A percentile compares a stretch with the other conserved stretches of the same genome.
phyloP scores from a whole-genome alignment of 2,329 filamentous ascomycete species.

The Cercospora janseana region DNA sequence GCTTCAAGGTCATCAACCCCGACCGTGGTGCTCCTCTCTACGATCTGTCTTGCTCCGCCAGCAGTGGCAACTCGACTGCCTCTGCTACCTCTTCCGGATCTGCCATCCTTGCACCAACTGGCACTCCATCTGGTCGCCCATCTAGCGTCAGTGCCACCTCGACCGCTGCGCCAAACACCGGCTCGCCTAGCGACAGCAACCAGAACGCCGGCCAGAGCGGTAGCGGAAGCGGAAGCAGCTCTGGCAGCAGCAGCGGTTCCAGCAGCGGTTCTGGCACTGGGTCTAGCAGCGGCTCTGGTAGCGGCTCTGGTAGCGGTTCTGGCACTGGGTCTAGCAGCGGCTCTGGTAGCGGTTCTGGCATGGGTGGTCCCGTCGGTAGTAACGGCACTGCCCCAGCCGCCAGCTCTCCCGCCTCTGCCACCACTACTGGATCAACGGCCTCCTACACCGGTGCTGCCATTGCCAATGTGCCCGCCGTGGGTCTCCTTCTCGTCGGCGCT shows the following conservation, averaged over 20 bases:
- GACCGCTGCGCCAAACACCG: neutral
- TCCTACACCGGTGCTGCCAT: slow-evolving; percentile 7
- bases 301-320: neutral
- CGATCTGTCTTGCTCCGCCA: slow-evolving; percentile 47
- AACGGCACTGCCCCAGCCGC: neutral
- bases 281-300: too few species aligned
- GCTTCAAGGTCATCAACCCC: slow-evolving; percentile 40
- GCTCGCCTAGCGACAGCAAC: slow-evolving; percentile 8
- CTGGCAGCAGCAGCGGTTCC: neutral
- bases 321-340: too few species aligned
- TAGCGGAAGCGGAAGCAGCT: neutral
- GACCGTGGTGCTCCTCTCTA: slow-evolving; percentile 23
- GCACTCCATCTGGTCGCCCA: slow-evolving; percentile 8
- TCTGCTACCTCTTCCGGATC: slow-evolving; percentile 3
- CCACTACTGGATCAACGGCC: neutral
- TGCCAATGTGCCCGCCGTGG: slow-evolving; percentile 8
- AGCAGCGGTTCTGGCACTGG: neutral
- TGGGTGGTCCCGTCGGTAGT: too few species aligned
- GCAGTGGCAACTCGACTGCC: slow-evolving; percentile 13
- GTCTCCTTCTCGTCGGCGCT: slow-evolving; percentile 10
- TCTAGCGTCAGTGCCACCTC: neutral
- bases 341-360: too few species aligned
- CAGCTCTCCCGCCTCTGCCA: neutral
- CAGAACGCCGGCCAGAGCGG: slow-evolving; percentile 7
- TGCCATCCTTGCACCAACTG: neutral